Base-by-base conservation (phyloP, 2,329 filamentous ascomycete genomes). In the Xylaria sp. region DNA sequence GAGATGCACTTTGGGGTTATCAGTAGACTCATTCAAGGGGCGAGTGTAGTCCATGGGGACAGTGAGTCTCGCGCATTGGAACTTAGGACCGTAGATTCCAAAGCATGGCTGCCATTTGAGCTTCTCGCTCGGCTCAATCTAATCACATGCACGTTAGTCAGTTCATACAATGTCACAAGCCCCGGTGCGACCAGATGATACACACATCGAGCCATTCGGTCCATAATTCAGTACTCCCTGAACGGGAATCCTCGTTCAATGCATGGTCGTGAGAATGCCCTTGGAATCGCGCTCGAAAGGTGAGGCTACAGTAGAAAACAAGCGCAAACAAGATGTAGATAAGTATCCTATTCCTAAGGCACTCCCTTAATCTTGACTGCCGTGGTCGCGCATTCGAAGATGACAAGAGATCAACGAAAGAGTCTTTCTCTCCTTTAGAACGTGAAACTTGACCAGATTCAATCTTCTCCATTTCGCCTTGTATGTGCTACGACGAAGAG, bases 41-140 rank as follows among this genome's bases (percentile, higher is more conserved):
- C 81, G 79, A 66, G 79, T 74, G 68, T 85, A 84, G 72, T 85
- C 83, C 80, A 85, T 83, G 10, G 84, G 82, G 3, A 85, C 81
- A 8, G 82, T 84, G 10, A 85, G 78, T 25, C 83, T 79, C 52
- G 84, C 81, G 73, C 83, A 85, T 66, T 78, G 75, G 63, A 81
- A 78, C 34, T 67, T 70, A 2, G 64, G 63, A 62, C 74, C 74
- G 54, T 69, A 75, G 13, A 73, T 66, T 1, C 70, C 69, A 69
- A 80, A 80, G 73, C 84, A 86, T 57, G 80, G 79, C 58, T 82
- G 79, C 82, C 83, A 86, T 69, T 75, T 72, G 4, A 86, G 79
- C 62, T 83, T 80, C 70, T 82, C 76, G 69, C 80, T 84, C n/a
- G 84, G 81, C 7, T 74, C 74, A 62, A 86, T 84, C 81, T 84